A percentile compares a stretch with the other conserved stretches of the same genome.
Evolutionary conservation across 441 rosid genomes (phyloP).

Genomic region (Viola pubescens): DNA sequence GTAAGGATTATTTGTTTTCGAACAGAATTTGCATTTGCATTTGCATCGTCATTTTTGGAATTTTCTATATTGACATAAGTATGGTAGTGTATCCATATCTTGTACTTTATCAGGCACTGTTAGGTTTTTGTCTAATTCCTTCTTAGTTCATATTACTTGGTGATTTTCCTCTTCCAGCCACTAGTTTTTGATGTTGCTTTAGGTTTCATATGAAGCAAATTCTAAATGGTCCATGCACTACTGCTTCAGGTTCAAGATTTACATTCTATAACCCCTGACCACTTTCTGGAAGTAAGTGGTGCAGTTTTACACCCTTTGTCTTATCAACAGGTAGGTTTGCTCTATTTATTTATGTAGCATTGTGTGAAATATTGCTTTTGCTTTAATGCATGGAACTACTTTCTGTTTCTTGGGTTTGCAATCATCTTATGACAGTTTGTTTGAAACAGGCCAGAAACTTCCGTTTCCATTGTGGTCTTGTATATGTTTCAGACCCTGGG

Average conservation of each 20-base stretch:
- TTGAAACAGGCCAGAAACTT: slow-evolving; percentile 90
- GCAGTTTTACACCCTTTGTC: slow-evolving; percentile 92
- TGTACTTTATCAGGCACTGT: too few species aligned
- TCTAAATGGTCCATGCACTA: slow-evolving; percentile 6
- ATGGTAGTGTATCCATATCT: too few species aligned
- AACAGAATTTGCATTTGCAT: too few species aligned
- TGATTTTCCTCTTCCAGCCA: too few species aligned
- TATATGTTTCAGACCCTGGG: slow-evolving; percentile 97
- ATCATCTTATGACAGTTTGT: slow-evolving; percentile 6
- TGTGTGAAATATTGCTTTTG: not conserved
- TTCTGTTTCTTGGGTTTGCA: not conserved
- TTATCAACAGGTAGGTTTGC: slow-evolving; percentile 75
- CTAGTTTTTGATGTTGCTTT: not conserved
- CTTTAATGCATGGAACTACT: not conserved
- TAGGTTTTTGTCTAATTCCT: too few species aligned
- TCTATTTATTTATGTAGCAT: not conserved
- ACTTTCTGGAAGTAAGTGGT: slow-evolving; percentile 94
- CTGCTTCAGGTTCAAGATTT: slow-evolving; percentile 82
- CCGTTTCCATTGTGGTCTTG: slow-evolving; percentile 86
- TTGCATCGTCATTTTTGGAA: too few species aligned
- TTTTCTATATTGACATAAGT: too few species aligned
- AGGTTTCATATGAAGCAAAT: not conserved
- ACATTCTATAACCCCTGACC: slow-evolving; percentile 80
- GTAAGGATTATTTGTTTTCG: too few species aligned
- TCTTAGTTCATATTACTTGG: too few species aligned